phyloP scores from a whole-genome alignment of 805 yeast genomes.

The Wickerhamiella australiensis region DNA sequence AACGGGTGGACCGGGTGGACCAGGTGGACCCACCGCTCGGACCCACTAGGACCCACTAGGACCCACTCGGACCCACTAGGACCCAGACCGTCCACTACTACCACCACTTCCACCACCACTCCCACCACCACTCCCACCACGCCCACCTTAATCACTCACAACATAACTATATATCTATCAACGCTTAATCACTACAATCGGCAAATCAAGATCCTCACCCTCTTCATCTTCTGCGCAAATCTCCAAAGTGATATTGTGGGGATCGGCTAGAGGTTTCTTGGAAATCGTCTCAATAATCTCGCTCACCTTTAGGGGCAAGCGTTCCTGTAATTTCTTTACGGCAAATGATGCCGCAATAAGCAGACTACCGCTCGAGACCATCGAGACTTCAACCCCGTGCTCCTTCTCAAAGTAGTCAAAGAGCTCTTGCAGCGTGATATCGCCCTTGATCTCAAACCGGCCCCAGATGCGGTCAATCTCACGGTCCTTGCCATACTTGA shows the following conservation, averaged over 20 bases:
- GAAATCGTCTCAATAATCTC: constrained; percentile 73
- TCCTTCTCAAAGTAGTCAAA: constrained; percentile 62
- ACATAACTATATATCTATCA: too few relatives aligned
- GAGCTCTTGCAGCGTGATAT: constrained; percentile 61
- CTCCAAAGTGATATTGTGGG: constrained; percentile 72
- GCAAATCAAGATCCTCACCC: constrained; percentile 94
- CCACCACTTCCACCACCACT: too few relatives aligned
- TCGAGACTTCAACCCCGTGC: constrained; percentile 77
- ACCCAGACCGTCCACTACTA: too few relatives aligned
- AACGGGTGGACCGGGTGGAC: too few relatives aligned
- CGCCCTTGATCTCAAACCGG: constrained; percentile 57
- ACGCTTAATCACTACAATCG: constrained; percentile 52
- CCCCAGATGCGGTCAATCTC: constrained; percentile 89
- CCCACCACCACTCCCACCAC: too few relatives aligned
- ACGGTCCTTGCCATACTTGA: constrained; percentile 61
- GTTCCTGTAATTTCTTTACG: constrained; percentile 73
- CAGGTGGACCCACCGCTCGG: too few relatives aligned
- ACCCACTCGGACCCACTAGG: not conserved
- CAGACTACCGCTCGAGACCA: constrained; percentile 86
- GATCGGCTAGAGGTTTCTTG: constrained; percentile 65
- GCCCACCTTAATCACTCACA: too few relatives aligned
- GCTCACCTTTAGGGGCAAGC: constrained; percentile 54
- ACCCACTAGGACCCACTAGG: too few relatives aligned
- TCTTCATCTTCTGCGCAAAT: constrained; percentile 82
- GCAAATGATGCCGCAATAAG: constrained; percentile 89